Evolutionary conservation across 78 protist genomes (phyloP).

Genomic region (Dictyostelium capitatum): DNA sequence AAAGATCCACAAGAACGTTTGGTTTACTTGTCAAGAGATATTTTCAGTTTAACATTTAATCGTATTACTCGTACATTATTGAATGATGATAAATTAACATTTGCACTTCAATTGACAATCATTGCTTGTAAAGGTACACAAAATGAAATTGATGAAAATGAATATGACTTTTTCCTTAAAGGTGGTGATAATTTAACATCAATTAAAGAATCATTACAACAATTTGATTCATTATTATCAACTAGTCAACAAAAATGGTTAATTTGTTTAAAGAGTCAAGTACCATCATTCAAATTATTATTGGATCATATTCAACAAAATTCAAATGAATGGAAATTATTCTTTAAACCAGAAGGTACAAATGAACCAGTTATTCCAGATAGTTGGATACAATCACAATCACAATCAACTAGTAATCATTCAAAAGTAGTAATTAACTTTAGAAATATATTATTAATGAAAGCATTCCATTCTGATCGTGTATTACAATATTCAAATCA

Average conservation of each 20-base stretch:
- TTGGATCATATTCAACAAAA: slow-evolving; percentile 75
- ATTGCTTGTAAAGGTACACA: slow-evolving; percentile 55
- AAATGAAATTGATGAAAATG: slow-evolving; percentile 67
- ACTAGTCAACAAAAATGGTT: slow-evolving; percentile 60
- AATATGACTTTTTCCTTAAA: slow-evolving; percentile 73
- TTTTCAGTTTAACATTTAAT: slow-evolving; percentile 72
- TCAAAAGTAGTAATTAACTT: neutral
- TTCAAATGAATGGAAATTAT: slow-evolving; percentile 64
- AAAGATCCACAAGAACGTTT: slow-evolving; percentile 87
- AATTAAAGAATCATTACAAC: slow-evolving; percentile 42
- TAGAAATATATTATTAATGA: slow-evolving; percentile 85
- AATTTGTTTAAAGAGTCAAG: slow-evolving; percentile 13
- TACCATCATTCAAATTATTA: slow-evolving; percentile 35
- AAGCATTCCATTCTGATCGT: slow-evolving; percentile 92
- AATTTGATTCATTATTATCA: neutral
- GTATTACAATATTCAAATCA: slow-evolving; percentile 10
- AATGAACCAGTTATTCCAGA: slow-evolving; percentile 19
- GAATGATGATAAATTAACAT: slow-evolving; percentile 87
- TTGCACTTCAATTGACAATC: slow-evolving; percentile 94
- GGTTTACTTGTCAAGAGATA: slow-evolving; percentile 52
- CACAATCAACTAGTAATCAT: neutral
- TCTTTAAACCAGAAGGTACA: slow-evolving; percentile 31
- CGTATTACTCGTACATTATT: slow-evolving; percentile 86
- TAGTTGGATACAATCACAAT: slow-evolving; percentile 14
- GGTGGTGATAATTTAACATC: slow-evolving; percentile 71